A percentile compares a stretch with the other conserved stretches of the same genome.
Conservation (phyloP, 495 filamentous ascomycete species). For the Haplographium delicatum region DNA sequence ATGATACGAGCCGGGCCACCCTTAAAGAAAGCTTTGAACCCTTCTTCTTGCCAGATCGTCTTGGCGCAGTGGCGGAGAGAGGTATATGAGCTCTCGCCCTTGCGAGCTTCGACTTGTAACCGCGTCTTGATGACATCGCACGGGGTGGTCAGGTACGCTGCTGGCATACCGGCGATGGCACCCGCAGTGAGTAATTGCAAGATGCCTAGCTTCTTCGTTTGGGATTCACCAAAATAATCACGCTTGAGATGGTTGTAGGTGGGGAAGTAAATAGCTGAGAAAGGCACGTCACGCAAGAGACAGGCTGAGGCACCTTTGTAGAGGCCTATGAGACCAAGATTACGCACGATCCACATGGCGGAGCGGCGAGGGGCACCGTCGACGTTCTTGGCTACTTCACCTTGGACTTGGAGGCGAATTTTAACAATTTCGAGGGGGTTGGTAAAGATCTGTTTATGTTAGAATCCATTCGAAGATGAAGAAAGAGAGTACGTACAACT, state of each 20-base stretch:
- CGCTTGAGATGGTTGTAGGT: constrained; percentile 91
- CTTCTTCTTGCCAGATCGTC: constrained; percentile 84
- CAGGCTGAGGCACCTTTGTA: constrained; percentile 98
- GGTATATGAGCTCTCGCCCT: constrained; percentile 84
- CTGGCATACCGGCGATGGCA: constrained; percentile 97
- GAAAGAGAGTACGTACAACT: constrained; percentile 64
- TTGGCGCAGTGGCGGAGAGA: constrained; percentile 79
- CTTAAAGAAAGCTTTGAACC: constrained; percentile 96
- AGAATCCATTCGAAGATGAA: constrained; percentile 16
- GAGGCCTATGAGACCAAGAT: constrained; percentile 88
- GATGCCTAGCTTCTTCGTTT: constrained; percentile 85
- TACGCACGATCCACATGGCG: constrained; percentile 94
- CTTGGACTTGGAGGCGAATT: constrained; percentile 96
- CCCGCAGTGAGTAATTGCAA: constrained; percentile 90
- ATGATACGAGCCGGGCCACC: constrained; percentile 92
- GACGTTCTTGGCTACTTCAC: constrained; percentile 84
- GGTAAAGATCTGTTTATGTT: constrained; percentile 68
- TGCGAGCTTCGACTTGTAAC: constrained; percentile 92
- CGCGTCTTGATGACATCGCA: constrained; percentile 99
- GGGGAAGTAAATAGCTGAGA: constrained; percentile 98
- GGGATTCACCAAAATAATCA: constrained; percentile 86
- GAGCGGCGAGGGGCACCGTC: constrained; percentile 81
- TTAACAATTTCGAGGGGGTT: constrained; percentile 99
- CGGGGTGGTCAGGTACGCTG: constrained; percentile 93
- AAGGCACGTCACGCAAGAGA: constrained; percentile 90